Evolutionary conservation across 2,329 filamentous ascomycete genomes (phyloP), one percentile per base, ranked within the genome.

Genomic region (Penicillium sp.): DNA sequence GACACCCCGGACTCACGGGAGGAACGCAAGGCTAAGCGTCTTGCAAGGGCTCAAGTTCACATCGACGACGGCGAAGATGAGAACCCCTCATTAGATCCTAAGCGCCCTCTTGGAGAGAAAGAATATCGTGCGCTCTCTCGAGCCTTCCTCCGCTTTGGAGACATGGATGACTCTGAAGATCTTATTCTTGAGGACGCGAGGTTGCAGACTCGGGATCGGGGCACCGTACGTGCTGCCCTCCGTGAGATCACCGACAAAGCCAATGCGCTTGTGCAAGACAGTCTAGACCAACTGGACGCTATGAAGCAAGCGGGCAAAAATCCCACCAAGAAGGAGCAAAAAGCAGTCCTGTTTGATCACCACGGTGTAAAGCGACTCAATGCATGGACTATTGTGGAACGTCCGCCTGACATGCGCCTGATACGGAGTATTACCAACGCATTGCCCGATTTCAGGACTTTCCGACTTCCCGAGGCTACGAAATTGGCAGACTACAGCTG

Each of bases 321-420:
- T 2, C 76, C 95, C 50, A 96, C 93, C 0, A 97, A 97, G 79
- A 99, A 99, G 73, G 94, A 99, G 70, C 91, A 91, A 74, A 99
- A 99, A 75, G 94, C 94, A 0, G 90, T 99, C 16, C 79, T 99
- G 42, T 97, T 99, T 66, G 92, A 97, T 70, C 96, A 92, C 74
- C 88, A 89, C 43, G 91, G 92, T 51, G 88, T 97, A 47, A 96
- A 96, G 74, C 92, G 96, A 65, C 84, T 97, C 67, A 99, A 99
- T 68, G 94, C 94, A 0, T 92, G 96, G 74, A 97, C 94, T 0
- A 89, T 97, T 50, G 85, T 96, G 10, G 93, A 97, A 63, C 88
- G 95, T 8, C 93, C 94, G 0, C 84, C 88, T 44, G 93, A 97
- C 67, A 88, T 97, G 80, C 88, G 87, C 54, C 85, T 97, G 62